Conservation (phyloP, 140 eudicot species). For the Bidens hawaiensis region DNA sequence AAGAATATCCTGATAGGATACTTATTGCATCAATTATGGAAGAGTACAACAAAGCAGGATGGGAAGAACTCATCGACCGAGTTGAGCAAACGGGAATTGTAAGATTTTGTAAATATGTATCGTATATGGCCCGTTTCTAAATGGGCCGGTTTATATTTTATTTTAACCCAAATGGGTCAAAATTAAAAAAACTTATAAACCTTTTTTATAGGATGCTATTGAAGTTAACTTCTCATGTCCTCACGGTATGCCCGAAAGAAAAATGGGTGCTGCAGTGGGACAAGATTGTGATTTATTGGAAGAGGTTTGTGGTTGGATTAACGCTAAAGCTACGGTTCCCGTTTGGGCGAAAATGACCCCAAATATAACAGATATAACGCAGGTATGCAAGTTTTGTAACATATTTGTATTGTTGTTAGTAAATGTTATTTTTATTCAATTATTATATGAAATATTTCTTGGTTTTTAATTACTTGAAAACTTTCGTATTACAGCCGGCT, state of each 20-base stretch:
- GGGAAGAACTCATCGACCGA: slow-evolving; percentile 94
- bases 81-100: slow-evolving; percentile 94
- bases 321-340: slow-evolving; percentile 89
- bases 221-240: slow-evolving; percentile 96
- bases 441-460: neutral
- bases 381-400: slow-evolving; percentile 34
- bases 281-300: slow-evolving; percentile 94
- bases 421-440: neutral
- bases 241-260: slow-evolving; percentile 98
- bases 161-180: neutral
- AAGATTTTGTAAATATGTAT: slow-evolving; percentile 21
- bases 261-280: slow-evolving; percentile 98
- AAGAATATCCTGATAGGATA: slow-evolving; percentile 94
- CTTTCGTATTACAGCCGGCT: slow-evolving; percentile 64
- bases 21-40: slow-evolving; percentile 98
- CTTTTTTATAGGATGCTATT: slow-evolving; percentile 89
- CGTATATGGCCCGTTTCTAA: neutral
- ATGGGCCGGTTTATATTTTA: neutral
- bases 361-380: slow-evolving; percentile 80
- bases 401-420: neutral
- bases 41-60: slow-evolving; percentile 84
- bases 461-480: neutral
- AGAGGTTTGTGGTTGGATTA: slow-evolving; percentile 92
- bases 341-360: slow-evolving; percentile 99
- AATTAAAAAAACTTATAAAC: no score